Evolutionary conservation across 2,329 filamentous ascomycete genomes (phyloP).

Genomic region (Cladosporium phlei): DNA sequence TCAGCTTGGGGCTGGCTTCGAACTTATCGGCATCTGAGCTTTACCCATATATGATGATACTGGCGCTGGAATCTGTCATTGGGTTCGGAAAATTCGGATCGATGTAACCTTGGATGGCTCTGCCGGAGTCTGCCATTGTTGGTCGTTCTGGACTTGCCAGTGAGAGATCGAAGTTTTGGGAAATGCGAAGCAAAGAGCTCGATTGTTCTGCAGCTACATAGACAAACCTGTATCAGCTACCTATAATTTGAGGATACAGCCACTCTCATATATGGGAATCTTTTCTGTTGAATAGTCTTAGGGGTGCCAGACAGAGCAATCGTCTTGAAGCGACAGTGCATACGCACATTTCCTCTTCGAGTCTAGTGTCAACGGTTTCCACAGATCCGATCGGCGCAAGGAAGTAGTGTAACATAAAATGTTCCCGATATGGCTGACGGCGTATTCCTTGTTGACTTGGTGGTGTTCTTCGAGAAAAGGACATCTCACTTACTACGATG

Average conservation of each 20-base stretch:
- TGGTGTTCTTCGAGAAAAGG: no score
- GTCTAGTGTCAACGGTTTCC: no score
- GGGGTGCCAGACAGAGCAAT: no score
- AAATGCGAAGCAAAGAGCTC: not conserved
- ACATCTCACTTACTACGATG: no score
- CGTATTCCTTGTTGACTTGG: no score
- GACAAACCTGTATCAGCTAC: not conserved
- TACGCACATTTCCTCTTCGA: not conserved
- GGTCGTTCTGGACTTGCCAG: not conserved
- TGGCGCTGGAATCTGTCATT: conserved; percentile 42
- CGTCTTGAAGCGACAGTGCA: not conserved
- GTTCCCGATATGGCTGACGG: no score
- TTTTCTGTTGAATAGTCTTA: no score
- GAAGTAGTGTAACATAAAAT: no score
- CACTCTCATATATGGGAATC: no score
- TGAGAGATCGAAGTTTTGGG: not conserved
- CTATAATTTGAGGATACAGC: no score
- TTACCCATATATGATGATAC: conserved; percentile 46
- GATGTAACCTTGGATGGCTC: conserved; percentile 37
- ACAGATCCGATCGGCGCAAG: no score
- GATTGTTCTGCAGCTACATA: not conserved
- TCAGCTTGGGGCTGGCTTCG: not conserved
- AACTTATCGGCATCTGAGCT: not conserved
- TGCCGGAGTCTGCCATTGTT: not conserved
- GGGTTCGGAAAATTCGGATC: conserved; percentile 52